phyloP scores from a whole-genome alignment of 805 yeast genomes.

The Saturnispora sekii region DNA sequence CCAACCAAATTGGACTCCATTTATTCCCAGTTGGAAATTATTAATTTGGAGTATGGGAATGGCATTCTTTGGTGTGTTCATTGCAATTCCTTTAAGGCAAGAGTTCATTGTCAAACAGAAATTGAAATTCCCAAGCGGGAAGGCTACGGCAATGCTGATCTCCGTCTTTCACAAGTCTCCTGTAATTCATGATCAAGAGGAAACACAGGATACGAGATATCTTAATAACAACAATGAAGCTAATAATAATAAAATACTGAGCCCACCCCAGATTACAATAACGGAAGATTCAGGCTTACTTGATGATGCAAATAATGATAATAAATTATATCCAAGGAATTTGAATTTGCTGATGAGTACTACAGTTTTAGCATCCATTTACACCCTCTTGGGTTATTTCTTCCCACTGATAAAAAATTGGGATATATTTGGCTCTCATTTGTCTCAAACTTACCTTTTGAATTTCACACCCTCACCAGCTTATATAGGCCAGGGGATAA shows the following conservation, averaged over 20 bases:
- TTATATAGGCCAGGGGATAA: conserved; percentile 93
- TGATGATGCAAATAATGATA: background rate
- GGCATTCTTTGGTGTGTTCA: conserved; percentile 91
- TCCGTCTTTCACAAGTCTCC: conserved; percentile 70
- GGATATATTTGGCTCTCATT: conserved; percentile 63
- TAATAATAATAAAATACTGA: background rate
- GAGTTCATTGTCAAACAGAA: conserved; percentile 85
- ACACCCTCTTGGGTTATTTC: conserved; percentile 65
- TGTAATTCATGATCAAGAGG: background rate
- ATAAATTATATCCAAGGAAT: conserved; percentile 39
- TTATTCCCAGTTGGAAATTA: conserved; percentile 39
- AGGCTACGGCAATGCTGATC: conserved; percentile 90
- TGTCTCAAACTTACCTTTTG: conserved; percentile 67
- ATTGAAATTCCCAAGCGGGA: conserved; percentile 88
- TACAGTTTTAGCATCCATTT: conserved; percentile 58
- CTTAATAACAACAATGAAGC: background rate
- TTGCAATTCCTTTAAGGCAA: conserved; percentile 79
- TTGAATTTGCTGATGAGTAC: conserved; percentile 50
- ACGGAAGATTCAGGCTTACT: conserved; percentile 9
- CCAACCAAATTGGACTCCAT: conserved; percentile 27
- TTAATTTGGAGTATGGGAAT: conserved; percentile 78
- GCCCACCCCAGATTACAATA: background rate
- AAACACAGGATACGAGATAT: background rate
- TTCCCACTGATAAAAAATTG: conserved; percentile 56
- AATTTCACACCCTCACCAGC: conserved; percentile 95